A percentile compares a stretch with the other conserved stretches of the same genome.
Evolutionary conservation across 2,329 filamentous ascomycete genomes (phyloP).

Genomic region (Botrytis fragariae): DNA sequence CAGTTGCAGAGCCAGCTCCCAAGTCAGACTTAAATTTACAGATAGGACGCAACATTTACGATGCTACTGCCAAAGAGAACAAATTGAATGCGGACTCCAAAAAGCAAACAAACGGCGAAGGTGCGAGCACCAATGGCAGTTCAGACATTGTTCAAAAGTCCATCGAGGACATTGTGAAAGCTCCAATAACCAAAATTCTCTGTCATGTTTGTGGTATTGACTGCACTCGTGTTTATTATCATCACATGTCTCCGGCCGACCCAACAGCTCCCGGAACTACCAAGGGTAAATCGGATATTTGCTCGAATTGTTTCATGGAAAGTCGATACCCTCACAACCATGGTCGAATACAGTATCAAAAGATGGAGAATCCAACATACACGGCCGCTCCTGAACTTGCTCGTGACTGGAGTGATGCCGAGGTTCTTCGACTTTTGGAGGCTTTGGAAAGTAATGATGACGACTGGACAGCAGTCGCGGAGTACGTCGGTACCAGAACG

Average conservation of each 20-base stretch:
- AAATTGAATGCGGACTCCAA: slow-evolving; percentile 61
- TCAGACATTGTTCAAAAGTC: slow-evolving; percentile 42
- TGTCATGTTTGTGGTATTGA: slow-evolving; percentile 93
- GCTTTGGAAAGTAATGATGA: slow-evolving; percentile 91
- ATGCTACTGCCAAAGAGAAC: slow-evolving; percentile 79
- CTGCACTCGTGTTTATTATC: slow-evolving; percentile 71
- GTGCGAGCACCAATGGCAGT: slow-evolving; percentile 62
- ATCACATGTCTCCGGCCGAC: slow-evolving; percentile 56
- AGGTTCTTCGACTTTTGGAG: slow-evolving; percentile 85
- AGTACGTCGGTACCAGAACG: slow-evolving; percentile 87
- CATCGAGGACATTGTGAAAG: slow-evolving; percentile 61
- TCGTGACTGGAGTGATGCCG: slow-evolving; percentile 88
- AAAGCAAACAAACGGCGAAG: slow-evolving; percentile 73
- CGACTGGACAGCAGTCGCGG: slow-evolving; percentile 90
- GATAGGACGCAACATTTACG: slow-evolving; percentile 92
- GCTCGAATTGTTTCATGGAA: slow-evolving; percentile 86
- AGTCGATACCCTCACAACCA: slow-evolving; percentile 79
- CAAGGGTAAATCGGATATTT: slow-evolving; percentile 78
- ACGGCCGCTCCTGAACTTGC: slow-evolving; percentile 66
- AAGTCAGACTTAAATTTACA: slow-evolving; percentile 90
- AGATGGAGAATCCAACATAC: slow-evolving; percentile 85
- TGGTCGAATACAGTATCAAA: slow-evolving; percentile 76
- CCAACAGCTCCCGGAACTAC: slow-evolving; percentile 39
- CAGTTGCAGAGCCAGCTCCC: slow-evolving; percentile 59
- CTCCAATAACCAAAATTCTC: slow-evolving; percentile 66